Evolutionary conservation across 352 stramenopile genomes (phyloP).

Genomic region (Phytophthora aleatoria): DNA sequence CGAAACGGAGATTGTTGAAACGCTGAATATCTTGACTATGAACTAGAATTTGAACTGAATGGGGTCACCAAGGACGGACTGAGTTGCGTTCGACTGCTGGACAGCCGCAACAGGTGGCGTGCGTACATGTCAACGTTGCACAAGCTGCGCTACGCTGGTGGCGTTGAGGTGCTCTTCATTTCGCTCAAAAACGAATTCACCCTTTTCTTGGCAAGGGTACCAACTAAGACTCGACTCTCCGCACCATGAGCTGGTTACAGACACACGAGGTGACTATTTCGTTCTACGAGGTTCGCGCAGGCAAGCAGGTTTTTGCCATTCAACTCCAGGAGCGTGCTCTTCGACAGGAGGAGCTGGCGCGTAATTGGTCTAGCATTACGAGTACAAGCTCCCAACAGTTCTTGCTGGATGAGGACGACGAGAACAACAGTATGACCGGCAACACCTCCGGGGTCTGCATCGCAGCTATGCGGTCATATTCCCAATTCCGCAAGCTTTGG

Average conservation of each 20-base stretch:
- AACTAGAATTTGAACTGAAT: conserved; percentile 4
- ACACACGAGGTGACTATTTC: conserved; percentile 51
- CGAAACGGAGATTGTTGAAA: conserved; percentile 29
- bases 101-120: conserved; percentile 27
- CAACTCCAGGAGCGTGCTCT: conserved; percentile 40
- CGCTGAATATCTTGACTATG: conserved; percentile 17
- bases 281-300: conserved; percentile 43
- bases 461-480: conserved; percentile 55
- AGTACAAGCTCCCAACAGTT: conserved; percentile 34
- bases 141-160: not conserved
- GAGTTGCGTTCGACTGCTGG: conserved; percentile 15
- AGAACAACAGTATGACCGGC: conserved; percentile 15
- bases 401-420: conserved; percentile 22
- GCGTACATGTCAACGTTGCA: conserved; percentile 14
- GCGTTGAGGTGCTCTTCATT: conserved; percentile 1
- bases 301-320: conserved; percentile 57
- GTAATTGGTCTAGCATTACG: conserved; percentile 37
- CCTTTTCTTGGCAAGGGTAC: conserved; percentile 21
- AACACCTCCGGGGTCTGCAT: conserved; percentile 21
- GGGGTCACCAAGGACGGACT: conserved; percentile 21
- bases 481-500: conserved; percentile 64
- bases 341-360: conserved; percentile 32
- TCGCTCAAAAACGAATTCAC: conserved; percentile 33
- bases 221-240: not conserved
- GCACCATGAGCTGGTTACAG: conserved; percentile 63